Base-by-base conservation (phyloP, 129 eudicot genomes). In the Kitagawia praeruptora region DNA sequence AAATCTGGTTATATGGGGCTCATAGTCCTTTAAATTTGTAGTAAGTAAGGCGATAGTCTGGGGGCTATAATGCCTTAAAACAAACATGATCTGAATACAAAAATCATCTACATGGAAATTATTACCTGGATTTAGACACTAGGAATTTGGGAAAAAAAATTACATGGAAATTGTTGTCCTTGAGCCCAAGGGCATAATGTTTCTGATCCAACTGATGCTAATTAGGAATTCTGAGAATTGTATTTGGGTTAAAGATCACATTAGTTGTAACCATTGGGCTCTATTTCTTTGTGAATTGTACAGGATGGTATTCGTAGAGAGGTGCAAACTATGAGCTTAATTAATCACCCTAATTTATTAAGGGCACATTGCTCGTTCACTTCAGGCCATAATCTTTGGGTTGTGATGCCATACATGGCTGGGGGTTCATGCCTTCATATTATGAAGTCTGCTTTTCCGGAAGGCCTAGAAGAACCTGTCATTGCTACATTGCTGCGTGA, bases 271-370 rank as follows among this genome's bases (percentile, higher is more conserved):
- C 34, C 69, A 25, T n/a, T n/a, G 69, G 37, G 34, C 69, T 61
- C 69, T 61, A 61, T 61, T 25, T 61, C 15, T 39, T 70, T 45
- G 64, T 63, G 14, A 78, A 64, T 67, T 78, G 9, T 64, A 74
- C 87, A 94, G 98, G 98, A 94, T 88, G 96, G 96, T 28, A 91
- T 94, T 39, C 97, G 98, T 25, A 91, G 98, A 75, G 98, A 94
- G 89, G 98, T 94, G 56, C 98, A 91, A 47, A 94, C 93, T 16
- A 89, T 94, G 98, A 89, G 77, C 82, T 86, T 94, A 88, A 94
- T 91, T 73, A 87, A 89, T 80, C 97, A 94, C 80, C 97, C 96
- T 84, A 94, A 94, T 94, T 78, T 94, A 70, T 75, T 94, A 54
- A 90, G 88, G 69, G 93, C 98, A 13, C 92, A 89, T 79, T 91